Percentiles rank a stretch among this genome's conserved stretches.
Conservation (phyloP, 331 rosid species). For the Arachis monticola region DNA sequence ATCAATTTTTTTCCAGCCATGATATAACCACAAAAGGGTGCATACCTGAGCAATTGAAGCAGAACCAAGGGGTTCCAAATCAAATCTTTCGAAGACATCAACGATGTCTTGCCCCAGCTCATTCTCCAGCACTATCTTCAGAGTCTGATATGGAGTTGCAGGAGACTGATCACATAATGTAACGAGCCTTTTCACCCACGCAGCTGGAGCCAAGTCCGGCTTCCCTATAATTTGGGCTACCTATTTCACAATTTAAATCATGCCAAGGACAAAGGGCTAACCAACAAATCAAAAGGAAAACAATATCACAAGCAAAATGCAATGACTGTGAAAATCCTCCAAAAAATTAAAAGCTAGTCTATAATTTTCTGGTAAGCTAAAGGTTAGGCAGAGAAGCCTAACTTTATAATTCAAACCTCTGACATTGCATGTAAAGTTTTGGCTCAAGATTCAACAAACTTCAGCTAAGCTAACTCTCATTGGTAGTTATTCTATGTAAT, state of each 20-base stretch:
- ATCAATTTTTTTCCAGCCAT: not conserved
- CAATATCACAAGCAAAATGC: constrained; percentile 11
- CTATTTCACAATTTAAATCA: constrained; percentile 48
- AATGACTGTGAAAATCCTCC: not conserved
- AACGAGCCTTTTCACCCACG: constrained; percentile 95
- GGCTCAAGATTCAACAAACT: too few relatives aligned
- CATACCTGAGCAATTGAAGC: constrained; percentile 96
- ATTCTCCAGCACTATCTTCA: constrained; percentile 70
- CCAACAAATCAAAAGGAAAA: not conserved
- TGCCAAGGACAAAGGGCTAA: constrained; percentile 36
- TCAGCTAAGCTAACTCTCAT: too few relatives aligned
- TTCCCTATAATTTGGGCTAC: constrained; percentile 96
- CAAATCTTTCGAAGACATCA: constrained; percentile 78
- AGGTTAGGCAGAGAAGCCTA: not conserved
- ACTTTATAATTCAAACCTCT: too few relatives aligned
- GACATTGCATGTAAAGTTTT: too few relatives aligned
- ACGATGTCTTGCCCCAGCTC: constrained; percentile 64
- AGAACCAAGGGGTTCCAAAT: constrained; percentile 81
- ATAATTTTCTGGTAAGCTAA: not conserved
- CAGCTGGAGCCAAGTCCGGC: constrained; percentile 96
- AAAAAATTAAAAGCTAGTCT: not conserved
- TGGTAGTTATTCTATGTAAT: too few relatives aligned
- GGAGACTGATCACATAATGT: constrained; percentile 91
- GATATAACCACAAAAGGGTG: not conserved
- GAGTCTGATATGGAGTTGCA: constrained; percentile 66